A percentile compares a stretch with the other conserved stretches of the same genome.
Evolutionary conservation across 306 rosid species (phyloP).

Genomic region (Alnus rubra): DNA sequence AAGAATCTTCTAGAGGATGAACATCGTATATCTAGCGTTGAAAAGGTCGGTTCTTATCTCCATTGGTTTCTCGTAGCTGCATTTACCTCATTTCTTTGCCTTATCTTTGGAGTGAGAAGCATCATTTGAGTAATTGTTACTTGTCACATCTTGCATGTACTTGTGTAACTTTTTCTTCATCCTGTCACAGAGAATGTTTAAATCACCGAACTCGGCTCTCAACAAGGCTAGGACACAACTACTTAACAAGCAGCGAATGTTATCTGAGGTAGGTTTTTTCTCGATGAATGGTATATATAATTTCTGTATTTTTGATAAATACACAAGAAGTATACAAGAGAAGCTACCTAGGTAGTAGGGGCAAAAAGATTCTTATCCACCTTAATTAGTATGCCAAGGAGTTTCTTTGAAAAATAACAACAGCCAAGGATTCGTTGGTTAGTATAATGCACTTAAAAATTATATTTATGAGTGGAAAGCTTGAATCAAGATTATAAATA

Average conservation of each 20-base stretch:
- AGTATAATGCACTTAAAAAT: not conserved
- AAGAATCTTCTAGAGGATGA: conserved; percentile 42
- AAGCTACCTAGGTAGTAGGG: too few relatives aligned
- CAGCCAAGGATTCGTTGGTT: not conserved
- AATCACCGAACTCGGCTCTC: conserved; percentile 78
- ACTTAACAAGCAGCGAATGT: conserved; percentile 77
- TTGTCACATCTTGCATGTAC: not conserved
- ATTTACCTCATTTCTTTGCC: not conserved
- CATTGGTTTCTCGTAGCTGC: conserved; percentile 10
- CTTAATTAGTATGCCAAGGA: not conserved
- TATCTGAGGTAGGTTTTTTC: conserved; percentile 62
- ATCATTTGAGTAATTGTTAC: not conserved
- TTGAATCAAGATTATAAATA: not conserved
- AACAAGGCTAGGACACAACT: conserved; percentile 88
- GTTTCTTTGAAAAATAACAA: not conserved
- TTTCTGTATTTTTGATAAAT: too few relatives aligned
- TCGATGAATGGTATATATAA: not conserved
- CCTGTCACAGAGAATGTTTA: conserved; percentile 68
- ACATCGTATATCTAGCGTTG: conserved; percentile 65
- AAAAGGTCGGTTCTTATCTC: conserved; percentile 55
- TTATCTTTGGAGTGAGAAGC: not conserved
- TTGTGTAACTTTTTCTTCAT: not conserved
- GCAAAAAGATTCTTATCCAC: not conserved
- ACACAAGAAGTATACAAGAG: too few relatives aligned
- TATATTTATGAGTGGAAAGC: not conserved